Evolutionary conservation across 305 asterid species (phyloP).

Genomic region (Solanum hybrid): DNA sequence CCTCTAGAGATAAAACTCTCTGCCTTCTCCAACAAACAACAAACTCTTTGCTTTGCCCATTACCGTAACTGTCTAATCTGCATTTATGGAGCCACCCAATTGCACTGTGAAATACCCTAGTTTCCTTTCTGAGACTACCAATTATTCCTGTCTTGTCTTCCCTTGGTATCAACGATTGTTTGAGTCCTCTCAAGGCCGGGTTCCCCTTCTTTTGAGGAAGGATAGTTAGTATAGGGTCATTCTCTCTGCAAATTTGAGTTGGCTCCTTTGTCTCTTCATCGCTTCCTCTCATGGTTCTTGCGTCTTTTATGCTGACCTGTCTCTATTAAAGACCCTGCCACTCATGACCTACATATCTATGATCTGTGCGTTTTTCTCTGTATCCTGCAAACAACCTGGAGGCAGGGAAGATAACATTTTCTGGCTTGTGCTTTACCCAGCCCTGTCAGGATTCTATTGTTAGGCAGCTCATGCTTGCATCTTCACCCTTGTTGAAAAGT

Average conservation of each 20-base stretch:
- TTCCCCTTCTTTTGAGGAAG: neutral
- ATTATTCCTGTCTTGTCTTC: neutral
- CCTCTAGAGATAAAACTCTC: neutral
- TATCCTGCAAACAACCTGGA: neutral
- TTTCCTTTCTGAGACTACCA: neutral
- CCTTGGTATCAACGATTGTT: neutral
- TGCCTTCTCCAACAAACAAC: neutral
- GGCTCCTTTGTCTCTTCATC: neutral
- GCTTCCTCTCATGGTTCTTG: neutral
- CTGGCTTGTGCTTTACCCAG: neutral
- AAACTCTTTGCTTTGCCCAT: neutral
- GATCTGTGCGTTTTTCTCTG: neutral
- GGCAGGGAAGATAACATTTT: neutral
- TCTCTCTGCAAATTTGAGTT: neutral
- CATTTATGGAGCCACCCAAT: neutral
- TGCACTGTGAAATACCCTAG: neutral
- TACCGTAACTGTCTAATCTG: neutral
- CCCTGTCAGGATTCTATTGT: neutral
- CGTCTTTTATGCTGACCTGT: neutral
- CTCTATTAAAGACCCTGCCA: neutral
- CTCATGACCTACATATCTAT: neutral
- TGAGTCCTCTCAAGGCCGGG: neutral
- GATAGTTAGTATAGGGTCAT: neutral
- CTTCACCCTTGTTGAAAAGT: neutral
- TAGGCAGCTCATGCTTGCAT: neutral